These are phyloP conservation scores for Coriaria nepalensis DNA, from an alignment of 306 rosid genomes.

Conservation along the genomic window DNA sequence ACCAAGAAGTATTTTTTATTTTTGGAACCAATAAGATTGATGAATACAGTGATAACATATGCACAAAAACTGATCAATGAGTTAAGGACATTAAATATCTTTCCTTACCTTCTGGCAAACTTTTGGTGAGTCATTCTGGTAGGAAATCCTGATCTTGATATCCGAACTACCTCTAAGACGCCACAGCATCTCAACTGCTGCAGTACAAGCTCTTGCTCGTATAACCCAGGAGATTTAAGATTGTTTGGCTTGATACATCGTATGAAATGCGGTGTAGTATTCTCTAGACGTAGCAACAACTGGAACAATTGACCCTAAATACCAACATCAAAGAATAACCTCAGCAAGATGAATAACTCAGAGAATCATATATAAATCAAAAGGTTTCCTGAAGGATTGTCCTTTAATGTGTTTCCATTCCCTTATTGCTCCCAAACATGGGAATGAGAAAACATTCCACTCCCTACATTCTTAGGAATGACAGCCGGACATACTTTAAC, in stretches of 20 bases:
- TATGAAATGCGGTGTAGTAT: conserved; percentile 95
- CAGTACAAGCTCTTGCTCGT: conserved; percentile 90
- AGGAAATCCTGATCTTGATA: conserved; percentile 98
- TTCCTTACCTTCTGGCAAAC: conserved; percentile 75
- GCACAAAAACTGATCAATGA: conserved; percentile 1
- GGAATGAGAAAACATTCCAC: too few species aligned
- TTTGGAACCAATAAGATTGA: too few species aligned
- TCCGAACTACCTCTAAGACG: conserved; percentile 93
- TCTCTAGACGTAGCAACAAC: conserved; percentile 90
- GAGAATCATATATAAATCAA: neutral
- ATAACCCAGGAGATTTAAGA: conserved; percentile 80
- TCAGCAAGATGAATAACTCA: conserved; percentile 1
- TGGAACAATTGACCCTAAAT: conserved; percentile 81
- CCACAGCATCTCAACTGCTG: conserved; percentile 98
- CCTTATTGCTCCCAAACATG: too few species aligned
- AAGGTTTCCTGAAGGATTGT: neutral
- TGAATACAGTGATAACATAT: conserved; percentile 3
- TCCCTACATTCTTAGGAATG: neutral
- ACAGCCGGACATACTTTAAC: too few species aligned
- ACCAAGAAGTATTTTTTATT: too few species aligned
- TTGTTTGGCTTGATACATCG: conserved; percentile 98
- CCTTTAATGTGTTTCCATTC: neutral
- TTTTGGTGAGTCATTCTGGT: conserved; percentile 91
- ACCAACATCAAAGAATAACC: conserved; percentile 16
- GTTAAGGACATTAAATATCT: conserved; percentile 8